Evolutionary conservation across 2,329 filamentous ascomycete species (phyloP).

Genomic region (Ophiostoma montium): DNA sequence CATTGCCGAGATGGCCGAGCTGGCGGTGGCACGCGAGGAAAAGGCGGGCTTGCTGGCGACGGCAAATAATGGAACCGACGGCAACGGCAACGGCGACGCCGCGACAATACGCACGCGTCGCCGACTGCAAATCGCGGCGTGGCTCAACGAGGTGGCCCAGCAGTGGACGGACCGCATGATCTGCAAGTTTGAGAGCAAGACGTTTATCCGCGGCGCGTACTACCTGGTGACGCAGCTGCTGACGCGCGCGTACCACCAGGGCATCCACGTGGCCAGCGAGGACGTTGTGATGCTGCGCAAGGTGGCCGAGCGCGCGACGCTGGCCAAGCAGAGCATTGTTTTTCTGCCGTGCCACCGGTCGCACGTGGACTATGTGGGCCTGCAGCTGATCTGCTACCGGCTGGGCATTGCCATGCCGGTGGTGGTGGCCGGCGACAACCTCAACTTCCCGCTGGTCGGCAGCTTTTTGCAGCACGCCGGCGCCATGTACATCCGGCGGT

Average conservation of each 20-base stretch:
- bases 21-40: constrained; percentile 61
- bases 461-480: constrained; percentile 89
- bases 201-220: constrained; percentile 84
- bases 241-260: constrained; percentile 89
- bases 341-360: constrained; percentile 91
- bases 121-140: constrained; percentile 52
- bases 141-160: constrained; percentile 68
- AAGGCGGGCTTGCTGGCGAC: constrained; percentile 52
- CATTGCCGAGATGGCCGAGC: constrained; percentile 62
- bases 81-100: no score
- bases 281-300: constrained; percentile 72
- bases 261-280: constrained; percentile 89
- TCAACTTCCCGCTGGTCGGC: constrained; percentile 86
- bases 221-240: constrained; percentile 79
- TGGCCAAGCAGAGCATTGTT: constrained; percentile 87
- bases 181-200: constrained; percentile 94
- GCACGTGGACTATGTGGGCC: constrained; percentile 89
- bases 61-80: constrained; percentile 20
- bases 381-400: constrained; percentile 92
- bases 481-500: constrained; percentile 89
- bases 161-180: constrained; percentile 92
- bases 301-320: constrained; percentile 69
- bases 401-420: constrained; percentile 78
- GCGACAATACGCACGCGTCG: constrained; percentile 34
- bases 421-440: constrained; percentile 87